Evolutionary conservation across 495 filamentous ascomycete genomes (phyloP), one percentile per base, ranked within the genome.

Genomic region (Hypoxylon crocopeplum): DNA sequence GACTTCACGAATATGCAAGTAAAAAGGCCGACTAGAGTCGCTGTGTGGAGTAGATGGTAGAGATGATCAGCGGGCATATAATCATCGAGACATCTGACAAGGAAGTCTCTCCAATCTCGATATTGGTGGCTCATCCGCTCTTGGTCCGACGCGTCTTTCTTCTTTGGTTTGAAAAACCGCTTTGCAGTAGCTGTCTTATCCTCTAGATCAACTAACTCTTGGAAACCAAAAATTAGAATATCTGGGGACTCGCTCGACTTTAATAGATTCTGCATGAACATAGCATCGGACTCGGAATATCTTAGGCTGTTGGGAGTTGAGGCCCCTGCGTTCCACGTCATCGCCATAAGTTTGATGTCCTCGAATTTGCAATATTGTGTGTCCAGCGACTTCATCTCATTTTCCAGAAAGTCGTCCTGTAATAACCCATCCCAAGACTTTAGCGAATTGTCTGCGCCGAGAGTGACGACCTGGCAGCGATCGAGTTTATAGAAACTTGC

Each of bases 51-150:
- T 15, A 97, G 82, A 42, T 87, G 84, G 69, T 98, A 98, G 3
- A 90, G 83, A 48, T 92, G 82, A 46, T 87, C 78, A 13, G 85
- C 77, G 4, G 92, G 88, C 86, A 96, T 90, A 64, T 86, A 82
- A 49, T 93, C 88, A 66, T 96, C 91, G 27, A 98, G 79, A 60
- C 81, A 83, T 37, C 88, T 84, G 1, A 87, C 86, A 20, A 98
- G 80, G 71, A 92, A 90, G 64, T 98, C 92, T 64, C 90, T 82
- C 94, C 94, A 98, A 27, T 93, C 90, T 54, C 94, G 89, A 64
- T 98, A 98, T 71, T 97, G 93, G 56, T 93, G 92, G 75, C 89
- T 93, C 91, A 98, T 97, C 58, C 92, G 88, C 68, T 97, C 93
- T 61, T 93, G 90, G 58, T 93, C 91, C 0, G 87, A 76, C n/a